These are phyloP conservation scores for Iberis amara DNA, from an alignment of 441 rosid genomes.

Conservation along the genomic window DNA sequence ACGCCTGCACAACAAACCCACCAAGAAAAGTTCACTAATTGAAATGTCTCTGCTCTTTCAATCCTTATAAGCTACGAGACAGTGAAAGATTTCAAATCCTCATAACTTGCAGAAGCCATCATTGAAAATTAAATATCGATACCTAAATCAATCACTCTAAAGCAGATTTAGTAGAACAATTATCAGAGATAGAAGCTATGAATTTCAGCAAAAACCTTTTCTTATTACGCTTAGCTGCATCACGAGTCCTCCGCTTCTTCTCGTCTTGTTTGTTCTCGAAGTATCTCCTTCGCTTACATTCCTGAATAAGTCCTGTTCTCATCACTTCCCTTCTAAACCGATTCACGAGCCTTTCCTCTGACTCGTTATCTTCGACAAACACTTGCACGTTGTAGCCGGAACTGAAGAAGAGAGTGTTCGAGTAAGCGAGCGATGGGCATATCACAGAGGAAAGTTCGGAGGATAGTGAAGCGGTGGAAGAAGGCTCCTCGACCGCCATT, in stretches of 20 bases:
- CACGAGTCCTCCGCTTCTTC: conserved; percentile 75
- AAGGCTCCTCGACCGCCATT: conserved; percentile 32
- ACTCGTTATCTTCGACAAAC: conserved; percentile 68
- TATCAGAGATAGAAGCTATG: background rate
- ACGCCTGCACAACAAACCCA: conserved; percentile 43
- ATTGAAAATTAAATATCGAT: background rate
- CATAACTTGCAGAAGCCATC: background rate
- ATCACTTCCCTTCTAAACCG: conserved; percentile 82
- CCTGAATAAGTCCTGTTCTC: conserved; percentile 79
- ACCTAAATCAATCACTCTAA: background rate
- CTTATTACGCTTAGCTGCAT: conserved; percentile 78
- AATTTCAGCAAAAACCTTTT: too few species aligned
- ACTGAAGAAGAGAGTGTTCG: conserved; percentile 61
- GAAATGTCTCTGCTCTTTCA: background rate
- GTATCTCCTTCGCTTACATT: conserved; percentile 64
- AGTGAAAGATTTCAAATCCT: background rate
- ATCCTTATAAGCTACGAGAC: background rate
- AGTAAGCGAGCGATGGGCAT: conserved; percentile 57
- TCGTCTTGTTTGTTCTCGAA: conserved; percentile 71
- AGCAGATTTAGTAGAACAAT: background rate
- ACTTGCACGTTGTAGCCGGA: conserved; percentile 80
- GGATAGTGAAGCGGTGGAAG: conserved; percentile 30
- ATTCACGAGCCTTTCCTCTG: conserved; percentile 67
- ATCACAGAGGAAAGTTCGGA: conserved; percentile 50
- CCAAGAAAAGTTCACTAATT: conserved; percentile 7